phyloP scores from a whole-genome alignment of 176 grass and related monocot genomes.

The Eragrostis nindensis region DNA sequence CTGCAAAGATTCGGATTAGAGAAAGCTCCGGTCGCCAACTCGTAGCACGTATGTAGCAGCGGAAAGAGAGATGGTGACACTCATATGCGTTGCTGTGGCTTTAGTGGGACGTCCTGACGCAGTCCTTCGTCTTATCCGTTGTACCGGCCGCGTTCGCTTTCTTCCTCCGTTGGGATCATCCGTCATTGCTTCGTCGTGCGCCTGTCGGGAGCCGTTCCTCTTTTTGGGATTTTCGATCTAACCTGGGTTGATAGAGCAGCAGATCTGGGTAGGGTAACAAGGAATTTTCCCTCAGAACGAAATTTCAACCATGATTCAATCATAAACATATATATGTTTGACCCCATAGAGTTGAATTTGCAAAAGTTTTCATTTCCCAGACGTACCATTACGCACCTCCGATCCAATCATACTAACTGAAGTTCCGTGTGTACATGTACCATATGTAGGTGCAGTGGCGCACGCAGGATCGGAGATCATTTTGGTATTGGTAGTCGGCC shows the following conservation, averaged over 20 bases:
- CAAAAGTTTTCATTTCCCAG: too few relatives aligned
- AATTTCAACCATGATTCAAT: neutral
- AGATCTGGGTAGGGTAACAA: neutral
- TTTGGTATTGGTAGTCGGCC: neutral
- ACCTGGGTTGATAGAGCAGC: neutral
- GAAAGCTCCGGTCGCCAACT: neutral
- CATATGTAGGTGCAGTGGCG: too few relatives aligned
- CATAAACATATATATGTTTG: too few relatives aligned
- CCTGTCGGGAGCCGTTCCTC: neutral
- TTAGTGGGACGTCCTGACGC: neutral
- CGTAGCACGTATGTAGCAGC: neutral
- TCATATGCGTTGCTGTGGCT: neutral
- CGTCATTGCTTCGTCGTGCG: neutral
- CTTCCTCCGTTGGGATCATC: neutral
- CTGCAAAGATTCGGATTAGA: conserved; percentile 4
- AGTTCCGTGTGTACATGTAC: too few relatives aligned
- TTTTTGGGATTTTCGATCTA: neutral
- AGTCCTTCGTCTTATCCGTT: conserved; percentile 11
- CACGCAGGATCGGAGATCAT: too few relatives aligned
- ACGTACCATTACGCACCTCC: too few relatives aligned
- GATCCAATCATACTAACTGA: too few relatives aligned
- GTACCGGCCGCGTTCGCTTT: conserved; percentile 4
- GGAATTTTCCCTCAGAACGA: neutral
- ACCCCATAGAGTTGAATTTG: too few relatives aligned
- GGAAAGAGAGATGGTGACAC: neutral